Base-by-base conservation (phyloP, 306 rosid genomes). In the Trichosanthes cucumerina region DNA sequence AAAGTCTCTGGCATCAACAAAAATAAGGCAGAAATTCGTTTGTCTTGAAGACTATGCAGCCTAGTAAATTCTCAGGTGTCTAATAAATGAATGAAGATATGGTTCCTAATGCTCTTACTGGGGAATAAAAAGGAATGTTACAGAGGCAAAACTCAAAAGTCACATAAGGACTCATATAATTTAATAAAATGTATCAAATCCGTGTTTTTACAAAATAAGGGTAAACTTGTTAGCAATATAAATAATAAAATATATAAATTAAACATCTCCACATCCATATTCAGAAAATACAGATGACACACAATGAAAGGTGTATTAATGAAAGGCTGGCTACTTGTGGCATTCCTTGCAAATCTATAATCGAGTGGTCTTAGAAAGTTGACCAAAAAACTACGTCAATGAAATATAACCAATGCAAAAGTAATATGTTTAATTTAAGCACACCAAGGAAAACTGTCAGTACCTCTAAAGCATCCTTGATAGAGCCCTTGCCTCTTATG, bases 401-500 rank as follows among this genome's bases (percentile, higher is more conserved):
- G 6, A 47, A 63, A 14, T 39, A n/a, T 53, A 76, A 52, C 33
- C 24, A 31, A 58, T 31, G 59, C 73, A 76, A 41, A 14, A 21
- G 47, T 9, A 69, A 58, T 28, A n/a, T n/a, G 74, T 50, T 73
- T 1, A 56, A 23, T 9, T 44, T 71, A 52, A 34, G 11, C 39
- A 63, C n/a, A 78, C 53, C 16, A 53, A n/a, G 78, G 10, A 60
- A 23, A 52, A 9, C 0, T 65, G n/a, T 15, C 4, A 21, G 56
- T 85, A 93, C 98, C 98, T 91, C 90, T 64, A 91, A 84, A 78
- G 96, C 74, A 86, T 93, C 98, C 86, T 93, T 93, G 74, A 93
- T 93, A 14, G 98, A 93, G 74, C 98, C 98, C 81, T 86, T 85
- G 73, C 98, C 98, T 86, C 98, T 86, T 50, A 93, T 93, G 85